Base-by-base conservation (phyloP, 1,284 basidiomycete genomes). In the Phellopilus nigrolimitatus region DNA sequence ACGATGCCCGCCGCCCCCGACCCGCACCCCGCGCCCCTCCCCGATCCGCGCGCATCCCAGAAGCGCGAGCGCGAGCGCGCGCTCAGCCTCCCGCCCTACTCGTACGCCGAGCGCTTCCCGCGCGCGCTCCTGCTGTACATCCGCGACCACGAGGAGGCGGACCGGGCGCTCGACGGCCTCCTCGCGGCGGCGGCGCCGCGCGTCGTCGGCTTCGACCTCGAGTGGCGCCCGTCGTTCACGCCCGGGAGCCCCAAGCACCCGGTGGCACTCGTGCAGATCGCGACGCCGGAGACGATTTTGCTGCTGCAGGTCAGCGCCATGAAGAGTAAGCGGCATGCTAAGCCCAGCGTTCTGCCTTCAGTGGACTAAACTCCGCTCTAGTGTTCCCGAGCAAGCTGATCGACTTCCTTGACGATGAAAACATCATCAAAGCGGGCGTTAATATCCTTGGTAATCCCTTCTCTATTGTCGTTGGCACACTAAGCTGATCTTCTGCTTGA, bases 261-360 rank as follows among this genome's bases (percentile, higher is more conserved):
- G n/a, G n/a, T n/a, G n/a, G n/a, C n/a, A n/a, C n/a, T 89, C 13
- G 71, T 89, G 2, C 86, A 89, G 61, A 71, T 89, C 22, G 81
- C 84, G 3, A 77, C 71, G 54, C 61, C 67, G 5, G 62, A 76
- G 5, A 68, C 62, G 12, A 73, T 86, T 15, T 63, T 83, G 31
- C 74, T 89, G 3, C 63, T 88, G 6, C 87, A 89, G 57, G 59
- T 89, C 48, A 74, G 69, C 50, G 68, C 68, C 25, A 88, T 88
- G 80, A 59, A 54, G 66, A 66, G 84, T 84, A 69, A 55, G 55
- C 56, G 22, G 19, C 28, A 44, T 3, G 36, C 43, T 47, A 10
- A 47, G 5, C 3, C 4, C 25, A 21, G 6, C 17, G n/a, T 21
- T 21, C 21, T 15, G 15, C 15, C n/a, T 3, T 9, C 22, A 28